Conservation (phyloP, 176 grass and related monocot genomes). For the Oryza glumipatula region DNA sequence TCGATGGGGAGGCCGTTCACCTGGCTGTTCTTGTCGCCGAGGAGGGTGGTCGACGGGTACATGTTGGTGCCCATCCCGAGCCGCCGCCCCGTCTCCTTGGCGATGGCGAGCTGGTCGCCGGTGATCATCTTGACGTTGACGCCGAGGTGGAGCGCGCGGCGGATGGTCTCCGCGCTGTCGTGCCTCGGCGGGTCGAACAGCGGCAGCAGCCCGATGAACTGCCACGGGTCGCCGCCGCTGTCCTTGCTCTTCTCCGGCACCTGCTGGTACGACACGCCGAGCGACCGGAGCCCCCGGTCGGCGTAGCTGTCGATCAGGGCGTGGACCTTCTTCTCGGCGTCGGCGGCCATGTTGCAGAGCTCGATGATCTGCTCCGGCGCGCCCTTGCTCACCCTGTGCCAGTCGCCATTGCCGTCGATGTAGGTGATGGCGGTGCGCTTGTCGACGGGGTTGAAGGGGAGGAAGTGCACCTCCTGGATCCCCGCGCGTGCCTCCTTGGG, state of each 20-base stretch:
- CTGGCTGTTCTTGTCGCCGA: slow-evolving; percentile 64
- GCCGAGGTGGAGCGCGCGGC: slow-evolving; percentile 72
- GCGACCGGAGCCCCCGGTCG: slow-evolving; percentile 78
- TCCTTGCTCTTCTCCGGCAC: slow-evolving; percentile 81
- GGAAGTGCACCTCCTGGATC: slow-evolving; percentile 82
- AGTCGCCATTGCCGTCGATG: slow-evolving; percentile 72
- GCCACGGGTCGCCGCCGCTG: slow-evolving; percentile 66
- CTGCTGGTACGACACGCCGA: slow-evolving; percentile 75
- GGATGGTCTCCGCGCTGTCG: slow-evolving; percentile 95
- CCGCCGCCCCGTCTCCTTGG: slow-evolving; percentile 80
- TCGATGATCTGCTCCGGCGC: slow-evolving; percentile 94
- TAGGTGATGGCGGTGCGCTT: slow-evolving; percentile 98
- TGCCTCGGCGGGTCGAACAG: slow-evolving; percentile 91
- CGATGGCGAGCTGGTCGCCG: slow-evolving; percentile 93
- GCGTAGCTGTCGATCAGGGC: slow-evolving; percentile 65
- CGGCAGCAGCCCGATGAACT: slow-evolving; percentile 83
- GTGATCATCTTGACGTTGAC: slow-evolving; percentile 99
- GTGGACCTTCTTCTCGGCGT: slow-evolving; percentile 69
- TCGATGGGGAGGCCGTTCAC: slow-evolving; percentile 78
- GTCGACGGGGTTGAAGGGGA: slow-evolving; percentile 91
- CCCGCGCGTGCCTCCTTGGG: slow-evolving; percentile 88
- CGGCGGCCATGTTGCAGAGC: slow-evolving; percentile 72
- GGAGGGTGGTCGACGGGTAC: slow-evolving; percentile 85
- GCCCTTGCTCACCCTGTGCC: slow-evolving; percentile 94
- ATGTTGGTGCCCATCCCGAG: slow-evolving; percentile 98